phyloP scores from a whole-genome alignment of 148 eudicot species.

The Tetragonia tetragonoides region DNA sequence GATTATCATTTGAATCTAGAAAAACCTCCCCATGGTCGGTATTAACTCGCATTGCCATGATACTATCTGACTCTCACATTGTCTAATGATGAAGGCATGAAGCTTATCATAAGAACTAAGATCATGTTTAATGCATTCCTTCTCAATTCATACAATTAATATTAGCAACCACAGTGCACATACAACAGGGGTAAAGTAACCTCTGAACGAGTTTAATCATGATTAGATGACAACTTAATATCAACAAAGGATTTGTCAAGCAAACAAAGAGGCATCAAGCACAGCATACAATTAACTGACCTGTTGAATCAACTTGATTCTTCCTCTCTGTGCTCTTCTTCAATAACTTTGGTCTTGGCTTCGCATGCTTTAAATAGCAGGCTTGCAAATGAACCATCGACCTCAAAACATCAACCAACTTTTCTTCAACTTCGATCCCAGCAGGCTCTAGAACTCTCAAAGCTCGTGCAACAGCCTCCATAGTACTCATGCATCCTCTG shows the following conservation, averaged over 20 bases:
- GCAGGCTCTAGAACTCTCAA: slow-evolving; percentile 73
- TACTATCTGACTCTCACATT: not conserved
- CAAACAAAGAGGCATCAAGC: not conserved
- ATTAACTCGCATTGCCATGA: not conserved
- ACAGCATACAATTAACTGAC: not conserved
- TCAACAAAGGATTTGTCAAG: not conserved
- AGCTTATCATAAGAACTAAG: too few species aligned
- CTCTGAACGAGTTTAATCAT: not conserved
- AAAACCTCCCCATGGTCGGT: not conserved
- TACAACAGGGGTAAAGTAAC: not conserved
- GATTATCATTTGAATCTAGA: too few species aligned
- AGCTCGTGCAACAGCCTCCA: slow-evolving; percentile 93
- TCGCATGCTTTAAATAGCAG: slow-evolving; percentile 57
- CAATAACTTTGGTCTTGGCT: slow-evolving; percentile 50
- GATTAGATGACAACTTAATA: not conserved
- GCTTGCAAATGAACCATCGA: slow-evolving; percentile 78
- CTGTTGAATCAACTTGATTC: slow-evolving; percentile 6
- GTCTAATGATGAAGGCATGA: not conserved
- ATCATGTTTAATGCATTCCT: too few species aligned
- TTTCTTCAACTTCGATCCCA: slow-evolving; percentile 64
- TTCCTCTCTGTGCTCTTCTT: slow-evolving; percentile 35
- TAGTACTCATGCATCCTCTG: slow-evolving; percentile 91
- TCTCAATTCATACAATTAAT: not conserved
- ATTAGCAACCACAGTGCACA: not conserved
- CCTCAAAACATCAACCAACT: slow-evolving; percentile 60